phyloP scores from a whole-genome alignment of 2,329 filamentous ascomycete genomes.

The Fusarium multiceps region DNA sequence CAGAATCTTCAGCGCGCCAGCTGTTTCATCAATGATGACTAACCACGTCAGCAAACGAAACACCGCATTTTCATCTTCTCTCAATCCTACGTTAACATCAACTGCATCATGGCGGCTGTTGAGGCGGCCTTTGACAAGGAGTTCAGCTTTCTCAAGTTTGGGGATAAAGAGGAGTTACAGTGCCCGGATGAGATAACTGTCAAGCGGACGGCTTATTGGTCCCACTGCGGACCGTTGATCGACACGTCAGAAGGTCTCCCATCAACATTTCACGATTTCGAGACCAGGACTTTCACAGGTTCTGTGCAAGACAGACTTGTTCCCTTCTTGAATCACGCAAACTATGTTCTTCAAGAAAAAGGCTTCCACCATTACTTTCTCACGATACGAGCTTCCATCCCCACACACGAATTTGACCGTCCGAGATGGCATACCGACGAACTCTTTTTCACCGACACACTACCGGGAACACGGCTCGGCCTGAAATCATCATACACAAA shows the following conservation, averaged over 20 bases:
- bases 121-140: background rate
- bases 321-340: constrained; percentile 55
- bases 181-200: constrained; percentile 23
- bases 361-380: constrained; percentile 58
- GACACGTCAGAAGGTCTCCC: constrained; percentile 41
- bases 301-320: constrained; percentile 51
- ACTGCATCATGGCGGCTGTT: background rate
- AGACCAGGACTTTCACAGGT: constrained; percentile 48
- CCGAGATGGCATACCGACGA: constrained; percentile 64
- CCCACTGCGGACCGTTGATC: constrained; percentile 57
- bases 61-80: background rate
- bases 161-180: rapidly evolving
- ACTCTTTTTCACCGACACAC: constrained; percentile 53
- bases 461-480: constrained; percentile 22
- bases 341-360: constrained; percentile 51
- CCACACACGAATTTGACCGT: constrained; percentile 56
- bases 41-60: constrained; percentile 6
- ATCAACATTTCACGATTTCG: constrained; percentile 54
- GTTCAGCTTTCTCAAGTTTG: constrained; percentile 22
- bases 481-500: constrained; percentile 3
- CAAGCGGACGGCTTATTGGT: constrained; percentile 54
- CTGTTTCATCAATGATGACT: background rate
- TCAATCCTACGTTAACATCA: background rate
- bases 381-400: constrained; percentile 59
- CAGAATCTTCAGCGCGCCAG: background rate